Percentiles rank a stretch among this genome's conserved stretches.
Evolutionary conservation across 129 eudicot genomes (phyloP).

Genomic region (Artemisia argyi): DNA sequence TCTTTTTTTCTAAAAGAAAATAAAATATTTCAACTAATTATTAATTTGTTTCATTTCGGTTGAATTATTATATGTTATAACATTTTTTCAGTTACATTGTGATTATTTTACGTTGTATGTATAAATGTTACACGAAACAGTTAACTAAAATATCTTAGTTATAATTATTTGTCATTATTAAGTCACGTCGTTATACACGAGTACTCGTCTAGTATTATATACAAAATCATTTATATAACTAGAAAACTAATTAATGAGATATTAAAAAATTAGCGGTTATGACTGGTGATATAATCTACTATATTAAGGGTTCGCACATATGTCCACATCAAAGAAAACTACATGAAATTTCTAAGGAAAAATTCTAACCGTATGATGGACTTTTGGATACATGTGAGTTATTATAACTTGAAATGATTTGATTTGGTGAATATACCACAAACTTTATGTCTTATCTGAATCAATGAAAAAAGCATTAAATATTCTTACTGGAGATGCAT

Average conservation of each 20-base stretch:
- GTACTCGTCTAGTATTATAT: too few relatives aligned
- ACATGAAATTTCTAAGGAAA: slow-evolving; percentile 18
- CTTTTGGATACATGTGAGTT: slow-evolving; percentile 18
- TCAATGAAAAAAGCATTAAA: background rate
- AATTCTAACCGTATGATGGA: background rate
- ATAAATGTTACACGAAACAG: too few relatives aligned
- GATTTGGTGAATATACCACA: slow-evolving; percentile 14
- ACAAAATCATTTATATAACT: background rate
- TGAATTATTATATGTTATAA: too few relatives aligned
- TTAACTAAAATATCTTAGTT: too few relatives aligned
- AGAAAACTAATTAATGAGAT: background rate
- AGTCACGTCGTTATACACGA: too few relatives aligned
- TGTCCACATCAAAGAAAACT: slow-evolving; percentile 11
- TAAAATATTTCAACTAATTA: too few relatives aligned
- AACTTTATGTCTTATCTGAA: slow-evolving; percentile 8
- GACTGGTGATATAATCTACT: background rate
- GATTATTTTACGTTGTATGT: too few relatives aligned
- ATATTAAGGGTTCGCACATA: background rate
- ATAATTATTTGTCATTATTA: too few relatives aligned
- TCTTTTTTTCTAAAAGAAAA: too few relatives aligned
- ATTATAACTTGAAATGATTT: slow-evolving; percentile 1
- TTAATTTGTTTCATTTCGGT: too few relatives aligned
- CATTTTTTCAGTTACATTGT: too few relatives aligned
- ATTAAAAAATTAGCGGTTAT: background rate
- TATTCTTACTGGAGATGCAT: slow-evolving; percentile 12